Conservation (phyloP, 2,329 filamentous ascomycete species). For the Metarhizium humberi region DNA sequence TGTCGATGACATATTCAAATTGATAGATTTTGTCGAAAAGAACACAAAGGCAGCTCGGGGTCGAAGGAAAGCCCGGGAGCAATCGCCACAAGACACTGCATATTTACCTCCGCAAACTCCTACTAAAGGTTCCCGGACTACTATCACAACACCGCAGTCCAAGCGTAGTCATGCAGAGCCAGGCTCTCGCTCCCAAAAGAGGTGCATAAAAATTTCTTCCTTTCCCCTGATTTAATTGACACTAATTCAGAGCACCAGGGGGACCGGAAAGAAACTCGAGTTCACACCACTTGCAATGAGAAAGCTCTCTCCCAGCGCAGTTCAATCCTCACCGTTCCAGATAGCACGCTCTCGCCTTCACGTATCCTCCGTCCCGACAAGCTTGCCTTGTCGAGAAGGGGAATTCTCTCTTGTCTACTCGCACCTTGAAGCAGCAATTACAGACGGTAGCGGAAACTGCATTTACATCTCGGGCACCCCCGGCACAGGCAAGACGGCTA, state of each 20-base stretch:
- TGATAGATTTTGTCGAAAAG: slow-evolving; percentile 59
- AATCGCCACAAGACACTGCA: slow-evolving; percentile 20
- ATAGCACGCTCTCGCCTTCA: slow-evolving; percentile 82
- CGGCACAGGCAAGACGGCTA: slow-evolving; percentile 94
- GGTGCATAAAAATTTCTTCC: slow-evolving; percentile 9
- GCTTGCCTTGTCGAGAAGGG: slow-evolving; percentile 80
- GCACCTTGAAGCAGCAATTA: slow-evolving; percentile 88
- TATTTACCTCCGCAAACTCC: slow-evolving; percentile 28
- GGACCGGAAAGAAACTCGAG: slow-evolving; percentile 62
- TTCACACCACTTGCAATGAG: slow-evolving; percentile 94
- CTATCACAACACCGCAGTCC: slow-evolving; percentile 21
- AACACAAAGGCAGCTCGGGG: slow-evolving; percentile 59
- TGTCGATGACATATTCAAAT: slow-evolving; percentile 49
- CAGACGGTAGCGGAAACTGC: slow-evolving; percentile 85
- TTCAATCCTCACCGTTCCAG: slow-evolving; percentile 81
- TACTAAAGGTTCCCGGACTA: slow-evolving; percentile 22
- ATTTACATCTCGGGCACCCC: slow-evolving; percentile 99
- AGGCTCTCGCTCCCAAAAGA: slow-evolving; percentile 22
- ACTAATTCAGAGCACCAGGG: slow-evolving; percentile 40
- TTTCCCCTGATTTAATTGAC: slow-evolving; percentile 10
- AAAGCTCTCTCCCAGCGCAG: slow-evolving; percentile 63
- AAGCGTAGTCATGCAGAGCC: slow-evolving; percentile 20
- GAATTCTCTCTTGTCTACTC: slow-evolving; percentile 91
- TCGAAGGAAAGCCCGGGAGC: slow-evolving; percentile 20
- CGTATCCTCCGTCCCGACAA: slow-evolving; percentile 83